phyloP scores from a whole-genome alignment of 768 basidiomycete species.

The Leucocoprinus leucothites region DNA sequence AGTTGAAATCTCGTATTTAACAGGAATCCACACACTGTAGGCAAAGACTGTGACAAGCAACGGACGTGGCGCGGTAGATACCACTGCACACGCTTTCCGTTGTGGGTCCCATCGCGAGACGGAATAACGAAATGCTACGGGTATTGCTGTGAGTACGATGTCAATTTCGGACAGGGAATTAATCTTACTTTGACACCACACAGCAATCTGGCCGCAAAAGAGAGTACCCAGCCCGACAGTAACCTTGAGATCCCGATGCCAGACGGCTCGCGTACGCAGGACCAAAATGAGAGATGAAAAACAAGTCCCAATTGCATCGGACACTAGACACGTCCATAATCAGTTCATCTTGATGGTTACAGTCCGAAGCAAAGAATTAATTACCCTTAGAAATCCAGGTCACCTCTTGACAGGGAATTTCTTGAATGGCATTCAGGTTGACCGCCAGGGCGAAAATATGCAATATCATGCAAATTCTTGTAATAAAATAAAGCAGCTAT shows the following conservation, averaged over 20 bases:
- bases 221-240: conserved; percentile 19
- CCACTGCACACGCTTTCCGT: conserved; percentile 27
- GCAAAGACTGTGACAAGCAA: conserved; percentile 29
- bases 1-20: neutral
- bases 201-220: conserved; percentile 26
- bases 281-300: conserved; percentile 29
- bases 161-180: neutral
- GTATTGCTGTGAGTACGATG: neutral
- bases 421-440: conserved; percentile 29
- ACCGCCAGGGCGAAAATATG: conserved; percentile 31
- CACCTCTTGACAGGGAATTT: conserved; percentile 30
- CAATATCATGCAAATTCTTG: conserved; percentile 30
- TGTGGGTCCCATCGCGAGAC: conserved; percentile 25
- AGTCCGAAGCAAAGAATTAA: too few relatives aligned
- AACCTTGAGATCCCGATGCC: conserved; percentile 26
- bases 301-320: conserved; percentile 31
- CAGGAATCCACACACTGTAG: conserved; percentile 24
- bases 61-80: conserved; percentile 27
- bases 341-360: too few relatives aligned
- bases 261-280: conserved; percentile 31
- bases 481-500: conserved; percentile 28
- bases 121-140: conserved; percentile 29
- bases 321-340: conserved; percentile 16
- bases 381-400: conserved; percentile 32
- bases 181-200: conserved; percentile 29